Evolutionary conservation across 352 stramenopile genomes (phyloP).

Genomic region (Pythium volutum): DNA sequence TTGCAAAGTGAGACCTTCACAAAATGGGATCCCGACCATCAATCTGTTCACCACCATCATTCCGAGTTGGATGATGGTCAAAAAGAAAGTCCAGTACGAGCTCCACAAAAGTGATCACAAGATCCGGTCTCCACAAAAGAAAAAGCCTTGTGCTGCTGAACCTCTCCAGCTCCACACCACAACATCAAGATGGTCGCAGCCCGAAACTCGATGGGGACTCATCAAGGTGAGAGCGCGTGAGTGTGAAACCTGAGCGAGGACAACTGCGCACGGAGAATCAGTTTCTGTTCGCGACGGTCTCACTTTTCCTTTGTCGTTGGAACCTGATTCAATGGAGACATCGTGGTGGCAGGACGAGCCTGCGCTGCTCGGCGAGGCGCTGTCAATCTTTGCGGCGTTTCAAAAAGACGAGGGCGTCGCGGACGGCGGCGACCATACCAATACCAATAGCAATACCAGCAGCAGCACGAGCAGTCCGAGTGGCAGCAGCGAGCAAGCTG

Average conservation of each 20-base stretch:
- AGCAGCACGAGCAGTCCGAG: neutral
- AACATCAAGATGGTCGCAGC: too few relatives aligned
- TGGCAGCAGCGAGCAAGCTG: neutral
- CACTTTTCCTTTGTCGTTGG: neutral
- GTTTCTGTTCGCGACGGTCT: too few relatives aligned
- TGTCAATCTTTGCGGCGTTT: conserved; percentile 3
- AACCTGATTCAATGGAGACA: neutral
- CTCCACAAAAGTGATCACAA: neutral
- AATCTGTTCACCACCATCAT: too few relatives aligned
- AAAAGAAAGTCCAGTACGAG: neutral
- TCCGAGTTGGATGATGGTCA: neutral
- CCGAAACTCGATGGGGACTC: too few relatives aligned
- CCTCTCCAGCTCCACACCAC: too few relatives aligned
- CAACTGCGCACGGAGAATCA: neutral
- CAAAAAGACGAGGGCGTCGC: neutral
- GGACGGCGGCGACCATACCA: neutral
- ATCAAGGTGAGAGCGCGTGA: too few relatives aligned
- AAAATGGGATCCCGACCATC: neutral
- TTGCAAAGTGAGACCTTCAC: neutral
- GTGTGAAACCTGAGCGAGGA: neutral
- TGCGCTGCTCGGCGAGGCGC: conserved; percentile 1
- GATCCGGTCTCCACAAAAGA: neutral
- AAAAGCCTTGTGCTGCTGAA: too few relatives aligned
- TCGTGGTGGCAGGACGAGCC: conserved; percentile 3
- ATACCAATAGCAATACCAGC: neutral